Evolutionary conservation across 164 flowering plant genomes (phyloP).

Genomic region (Annona cherimola): DNA sequence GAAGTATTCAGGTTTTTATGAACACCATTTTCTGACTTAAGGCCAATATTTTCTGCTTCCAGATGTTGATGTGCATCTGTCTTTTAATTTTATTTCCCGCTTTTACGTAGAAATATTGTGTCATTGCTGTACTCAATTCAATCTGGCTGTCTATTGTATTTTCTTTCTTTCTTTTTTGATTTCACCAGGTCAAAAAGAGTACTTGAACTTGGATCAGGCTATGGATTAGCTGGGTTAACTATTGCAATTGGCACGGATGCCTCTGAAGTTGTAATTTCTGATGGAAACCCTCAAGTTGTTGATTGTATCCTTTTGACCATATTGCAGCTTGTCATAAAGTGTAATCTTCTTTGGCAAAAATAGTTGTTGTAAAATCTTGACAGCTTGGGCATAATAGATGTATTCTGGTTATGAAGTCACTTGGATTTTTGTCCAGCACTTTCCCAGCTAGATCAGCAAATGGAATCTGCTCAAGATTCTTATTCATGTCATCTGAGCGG

Average conservation of each 20-base stretch:
- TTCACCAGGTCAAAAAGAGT: conserved; percentile 56
- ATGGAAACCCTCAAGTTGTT: conserved; percentile 96
- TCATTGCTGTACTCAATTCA: not conserved
- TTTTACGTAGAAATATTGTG: not conserved
- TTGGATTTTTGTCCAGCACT: too few species aligned
- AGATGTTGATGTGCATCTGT: not conserved
- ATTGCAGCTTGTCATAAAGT: not conserved
- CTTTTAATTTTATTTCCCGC: not conserved
- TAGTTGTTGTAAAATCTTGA: too few species aligned
- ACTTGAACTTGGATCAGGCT: conserved; percentile 96
- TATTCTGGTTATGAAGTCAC: too few species aligned
- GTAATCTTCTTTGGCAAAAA: too few species aligned
- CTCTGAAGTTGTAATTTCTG: conserved; percentile 72
- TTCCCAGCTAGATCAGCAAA: too few species aligned
- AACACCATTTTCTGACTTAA: not conserved
- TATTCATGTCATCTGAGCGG: too few species aligned
- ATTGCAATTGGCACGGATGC: conserved; percentile 76
- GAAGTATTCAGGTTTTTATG: conserved; percentile 64
- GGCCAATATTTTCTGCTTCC: not conserved
- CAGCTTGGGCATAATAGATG: too few species aligned
- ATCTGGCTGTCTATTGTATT: conserved; percentile 4
- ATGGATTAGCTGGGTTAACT: conserved; percentile 92
- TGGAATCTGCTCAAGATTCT: too few species aligned
- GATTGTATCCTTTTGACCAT: conserved; percentile 75
- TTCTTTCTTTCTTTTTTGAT: not conserved